These are phyloP conservation scores for Epichloe scottii DNA, from an alignment of 2,329 filamentous ascomycete genomes.

Conservation along the genomic window DNA sequence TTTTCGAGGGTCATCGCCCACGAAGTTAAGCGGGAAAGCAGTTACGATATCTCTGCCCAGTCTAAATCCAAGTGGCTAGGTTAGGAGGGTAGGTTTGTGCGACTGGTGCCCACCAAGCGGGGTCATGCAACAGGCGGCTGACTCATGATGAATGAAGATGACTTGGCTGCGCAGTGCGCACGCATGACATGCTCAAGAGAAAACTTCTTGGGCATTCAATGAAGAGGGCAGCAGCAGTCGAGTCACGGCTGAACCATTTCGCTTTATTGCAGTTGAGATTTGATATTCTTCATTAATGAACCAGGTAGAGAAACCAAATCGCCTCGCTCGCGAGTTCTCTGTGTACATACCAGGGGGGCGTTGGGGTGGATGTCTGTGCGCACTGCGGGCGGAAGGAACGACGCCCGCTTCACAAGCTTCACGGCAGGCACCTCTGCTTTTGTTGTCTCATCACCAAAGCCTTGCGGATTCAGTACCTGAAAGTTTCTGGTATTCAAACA, in stretches of 20 bases:
- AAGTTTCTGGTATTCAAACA: not conserved
- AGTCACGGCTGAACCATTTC: too few species aligned
- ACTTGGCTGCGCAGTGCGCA: too few species aligned
- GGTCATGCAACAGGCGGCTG: not conserved
- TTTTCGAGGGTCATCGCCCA: not conserved
- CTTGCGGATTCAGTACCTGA: too few species aligned
- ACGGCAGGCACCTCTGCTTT: not conserved
- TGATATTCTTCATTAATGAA: too few species aligned
- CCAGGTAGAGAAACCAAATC: too few species aligned
- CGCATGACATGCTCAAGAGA: too few species aligned
- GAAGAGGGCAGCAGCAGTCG: too few species aligned
- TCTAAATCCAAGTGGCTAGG: not conserved
- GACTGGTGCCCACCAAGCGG: not conserved
- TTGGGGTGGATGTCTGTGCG: not conserved
- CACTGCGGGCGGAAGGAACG: not conserved
- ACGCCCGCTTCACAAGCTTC: not conserved
- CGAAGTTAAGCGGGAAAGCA: not conserved
- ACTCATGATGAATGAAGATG: too few species aligned
- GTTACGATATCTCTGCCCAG: not conserved
- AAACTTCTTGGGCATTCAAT: too few species aligned
- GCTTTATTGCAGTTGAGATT: too few species aligned
- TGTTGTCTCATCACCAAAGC: too few species aligned
- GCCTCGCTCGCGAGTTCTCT: not conserved
- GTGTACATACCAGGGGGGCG: not conserved
- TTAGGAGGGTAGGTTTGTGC: not conserved